Evolutionary conservation across 495 filamentous ascomycete genomes (phyloP), one percentile per base, ranked within the genome.

Genomic region (Parmelia sp.): DNA sequence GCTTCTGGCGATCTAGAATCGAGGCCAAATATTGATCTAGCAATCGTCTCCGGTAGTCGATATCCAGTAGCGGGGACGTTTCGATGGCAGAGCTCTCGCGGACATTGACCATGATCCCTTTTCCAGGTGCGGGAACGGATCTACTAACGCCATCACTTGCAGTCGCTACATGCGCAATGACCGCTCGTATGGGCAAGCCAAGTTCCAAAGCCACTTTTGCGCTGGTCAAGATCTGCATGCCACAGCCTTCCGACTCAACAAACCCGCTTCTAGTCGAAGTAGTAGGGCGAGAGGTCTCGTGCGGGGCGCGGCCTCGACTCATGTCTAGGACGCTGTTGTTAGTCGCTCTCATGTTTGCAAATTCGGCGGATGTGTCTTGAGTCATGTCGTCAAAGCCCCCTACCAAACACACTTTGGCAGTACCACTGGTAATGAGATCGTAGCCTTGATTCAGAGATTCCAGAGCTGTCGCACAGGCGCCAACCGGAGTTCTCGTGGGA

Each of bases 81-180:
- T 36, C 19, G 10, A 31, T 11, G 2, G 19, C 21, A n/a, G 47
- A n/a, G 6, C 39, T 42, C 55, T 72, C 68, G 31, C 66, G 39
- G 14, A 66, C 71, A 40, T 33, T 40, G 15, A 65, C 63, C n/a
- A 72, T 39, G 12, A 72, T 51, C 17, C 71, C 71, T 55, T 71
- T 29, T 3, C 71, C 71, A 17, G 71, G 71, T n/a, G 71, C 71
- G 19, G 71, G 71, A 1, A 73, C 36, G 0, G 71, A 73, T 15
- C 71, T 58, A 21, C 71, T 66, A 23, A 71, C 63, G 14, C 63
- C 62, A 31, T 73, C 71, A 49, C 57, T 63, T n/a, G 71, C 66
- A 14, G 56, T 69, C 8, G 47, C 33, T 4, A 55, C 40, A 10
- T 39, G 45, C 19, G 69, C 71, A 4, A 73, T 51, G 42, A 72